These are phyloP conservation scores for Ophiostoma perfectum DNA, from an alignment of 2,329 filamentous ascomycete species.

Conservation along the genomic window DNA sequence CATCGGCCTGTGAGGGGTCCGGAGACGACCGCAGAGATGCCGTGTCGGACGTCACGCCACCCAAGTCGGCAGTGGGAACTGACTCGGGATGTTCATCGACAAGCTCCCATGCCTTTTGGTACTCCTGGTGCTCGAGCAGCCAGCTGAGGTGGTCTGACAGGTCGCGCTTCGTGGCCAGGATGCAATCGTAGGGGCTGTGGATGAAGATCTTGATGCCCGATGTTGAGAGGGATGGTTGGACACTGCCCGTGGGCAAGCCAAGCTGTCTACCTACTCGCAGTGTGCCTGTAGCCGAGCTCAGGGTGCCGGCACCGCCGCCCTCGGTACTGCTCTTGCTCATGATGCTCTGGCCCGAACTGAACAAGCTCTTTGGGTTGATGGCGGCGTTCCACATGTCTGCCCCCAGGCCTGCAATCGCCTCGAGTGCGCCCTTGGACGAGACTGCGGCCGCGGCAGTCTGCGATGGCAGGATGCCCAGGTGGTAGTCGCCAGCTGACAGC, in stretches of 20 bases:
- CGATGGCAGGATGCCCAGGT: slow-evolving; percentile 76
- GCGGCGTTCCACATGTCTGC: slow-evolving; percentile 86
- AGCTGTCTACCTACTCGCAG: slow-evolving; percentile 26
- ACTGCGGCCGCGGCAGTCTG: slow-evolving; percentile 59
- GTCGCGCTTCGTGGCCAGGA: slow-evolving; percentile 84
- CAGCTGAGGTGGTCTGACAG: slow-evolving; percentile 78
- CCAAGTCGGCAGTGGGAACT: slow-evolving; percentile 41
- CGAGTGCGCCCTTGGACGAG: slow-evolving; percentile 66
- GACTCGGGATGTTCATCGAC: slow-evolving; percentile 82
- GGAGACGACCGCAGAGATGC: background rate
- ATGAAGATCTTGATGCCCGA: slow-evolving; percentile 73
- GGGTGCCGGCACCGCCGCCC: background rate
- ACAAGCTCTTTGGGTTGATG: slow-evolving; percentile 78
- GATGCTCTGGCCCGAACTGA: slow-evolving; percentile 80
- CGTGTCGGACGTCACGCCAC: slow-evolving; percentile 31
- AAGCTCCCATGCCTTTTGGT: slow-evolving; percentile 82
- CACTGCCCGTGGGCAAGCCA: slow-evolving; percentile 28
- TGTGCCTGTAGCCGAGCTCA: background rate
- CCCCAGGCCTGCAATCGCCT: slow-evolving; percentile 65
- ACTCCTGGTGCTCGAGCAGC: slow-evolving; percentile 75
- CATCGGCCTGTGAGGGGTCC: slow-evolving; percentile 35
- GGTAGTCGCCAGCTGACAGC: slow-evolving; percentile 84
- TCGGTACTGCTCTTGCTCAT: slow-evolving; percentile 50
- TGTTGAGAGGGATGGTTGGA: slow-evolving; percentile 52
- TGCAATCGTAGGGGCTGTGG: slow-evolving; percentile 92